Evolutionary conservation across 352 stramenopile genomes (phyloP).

Genomic region (Globisporangium acanthophoron): DNA sequence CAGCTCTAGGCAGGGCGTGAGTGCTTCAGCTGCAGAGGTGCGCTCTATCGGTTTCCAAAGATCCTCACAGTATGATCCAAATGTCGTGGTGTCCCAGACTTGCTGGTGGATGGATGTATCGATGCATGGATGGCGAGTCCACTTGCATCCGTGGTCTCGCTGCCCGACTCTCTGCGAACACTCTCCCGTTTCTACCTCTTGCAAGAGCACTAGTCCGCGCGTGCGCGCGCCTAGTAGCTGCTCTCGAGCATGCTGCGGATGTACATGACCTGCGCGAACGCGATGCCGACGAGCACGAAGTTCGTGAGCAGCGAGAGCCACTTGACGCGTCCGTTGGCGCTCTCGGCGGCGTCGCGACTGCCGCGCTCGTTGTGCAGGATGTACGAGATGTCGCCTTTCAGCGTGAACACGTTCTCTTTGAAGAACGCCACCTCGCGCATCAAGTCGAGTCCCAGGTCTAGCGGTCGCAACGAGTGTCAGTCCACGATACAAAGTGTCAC

Average conservation of each 20-base stretch:
- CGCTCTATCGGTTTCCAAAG: too few species aligned
- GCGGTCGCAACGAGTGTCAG: background rate
- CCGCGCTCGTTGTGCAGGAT: constrained; percentile 72
- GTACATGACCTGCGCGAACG: constrained; percentile 77
- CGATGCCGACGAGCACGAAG: constrained; percentile 68
- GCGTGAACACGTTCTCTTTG: constrained; percentile 71
- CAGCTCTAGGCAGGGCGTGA: constrained; percentile 13
- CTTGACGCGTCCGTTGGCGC: constrained; percentile 74
- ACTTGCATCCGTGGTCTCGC: background rate
- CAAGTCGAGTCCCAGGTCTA: constrained; percentile 70
- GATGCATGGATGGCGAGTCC: background rate
- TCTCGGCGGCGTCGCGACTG: constrained; percentile 74
- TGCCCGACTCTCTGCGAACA: background rate
- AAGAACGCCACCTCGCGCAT: constrained; percentile 82
- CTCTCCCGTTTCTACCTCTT: background rate
- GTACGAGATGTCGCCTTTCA: constrained; percentile 75
- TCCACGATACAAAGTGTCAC: background rate
- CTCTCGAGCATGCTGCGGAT: constrained; percentile 78
- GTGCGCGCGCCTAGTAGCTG: constrained; percentile 40
- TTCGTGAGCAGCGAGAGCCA: constrained; percentile 81
- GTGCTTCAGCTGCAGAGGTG: background rate
- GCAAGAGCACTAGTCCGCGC: background rate
- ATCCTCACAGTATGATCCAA: background rate
- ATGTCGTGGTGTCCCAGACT: background rate
- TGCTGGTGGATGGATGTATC: background rate